phyloP scores from a whole-genome alignment of 345 rosid genomes.

The Eucalyptus lansdowneana region DNA sequence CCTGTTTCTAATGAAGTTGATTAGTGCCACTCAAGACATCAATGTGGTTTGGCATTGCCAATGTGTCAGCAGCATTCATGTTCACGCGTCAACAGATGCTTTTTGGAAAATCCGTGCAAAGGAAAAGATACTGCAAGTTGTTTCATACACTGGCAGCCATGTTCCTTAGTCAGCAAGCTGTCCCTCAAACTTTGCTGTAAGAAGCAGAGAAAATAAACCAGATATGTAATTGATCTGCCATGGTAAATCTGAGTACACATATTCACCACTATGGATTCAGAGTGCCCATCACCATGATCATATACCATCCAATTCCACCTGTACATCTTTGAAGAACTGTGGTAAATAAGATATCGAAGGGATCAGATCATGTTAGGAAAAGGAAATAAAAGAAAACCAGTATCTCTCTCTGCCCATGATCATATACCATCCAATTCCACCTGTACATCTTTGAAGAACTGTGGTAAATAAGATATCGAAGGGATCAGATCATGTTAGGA shows the following conservation, averaged over 20 bases:
- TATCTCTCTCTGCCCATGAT: neutral
- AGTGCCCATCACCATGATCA: neutral
- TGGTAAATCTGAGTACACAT: neutral
- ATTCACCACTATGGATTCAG: neutral
- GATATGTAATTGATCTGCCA: neutral
- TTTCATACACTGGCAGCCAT: neutral
- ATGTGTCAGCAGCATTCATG: neutral
- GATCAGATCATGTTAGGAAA: neutral
- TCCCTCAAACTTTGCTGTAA: neutral
- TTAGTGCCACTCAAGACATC: neutral
- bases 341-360: neutral
- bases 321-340: neutral
- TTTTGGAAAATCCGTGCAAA: neutral
- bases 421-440: neutral
- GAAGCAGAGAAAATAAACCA: neutral
- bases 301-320: neutral
- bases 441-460: neutral
- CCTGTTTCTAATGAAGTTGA: neutral
- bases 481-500: neutral
- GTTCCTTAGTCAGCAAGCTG: neutral
- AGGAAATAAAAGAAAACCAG: neutral
- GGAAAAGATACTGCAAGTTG: neutral
- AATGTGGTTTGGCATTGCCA: neutral
- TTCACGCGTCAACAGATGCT: neutral
- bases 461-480: neutral